These are phyloP conservation scores for Suillus placidus DNA, from an alignment of 768 basidiomycete genomes.

Conservation along the genomic window DNA sequence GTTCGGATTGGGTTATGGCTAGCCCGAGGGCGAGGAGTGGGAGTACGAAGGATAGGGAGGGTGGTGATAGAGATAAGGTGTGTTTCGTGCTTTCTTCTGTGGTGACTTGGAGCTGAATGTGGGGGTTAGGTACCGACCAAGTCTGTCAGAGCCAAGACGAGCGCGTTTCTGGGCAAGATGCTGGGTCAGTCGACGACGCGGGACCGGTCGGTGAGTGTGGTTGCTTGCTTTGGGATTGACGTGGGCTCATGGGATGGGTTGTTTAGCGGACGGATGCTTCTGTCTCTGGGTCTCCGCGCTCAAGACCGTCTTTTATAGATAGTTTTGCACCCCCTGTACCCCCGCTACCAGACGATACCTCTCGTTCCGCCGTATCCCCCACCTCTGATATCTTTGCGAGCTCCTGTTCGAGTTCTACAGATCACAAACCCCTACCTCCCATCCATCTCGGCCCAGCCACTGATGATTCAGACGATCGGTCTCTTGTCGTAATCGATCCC, in stretches of 20 bases:
- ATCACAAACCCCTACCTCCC: conserved; percentile 67
- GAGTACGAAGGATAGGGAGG: conserved; percentile 36
- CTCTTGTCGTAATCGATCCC: conserved; percentile 60
- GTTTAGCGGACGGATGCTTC: conserved; percentile 59
- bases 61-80: conserved; percentile 49
- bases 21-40: conserved; percentile 47
- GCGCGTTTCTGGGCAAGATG: conserved; percentile 80
- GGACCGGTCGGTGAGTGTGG: conserved; percentile 63
- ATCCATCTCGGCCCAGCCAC: conserved; percentile 46
- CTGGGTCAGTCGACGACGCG: conserved; percentile 64
- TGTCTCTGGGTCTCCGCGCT: conserved; percentile 27
- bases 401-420: conserved; percentile 35
- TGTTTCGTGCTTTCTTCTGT: conserved; percentile 17
- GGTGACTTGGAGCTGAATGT: conserved; percentile 7
- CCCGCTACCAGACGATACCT: conserved; percentile 49
- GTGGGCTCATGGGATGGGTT: not conserved
- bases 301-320: conserved; percentile 35
- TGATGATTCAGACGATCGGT: conserved; percentile 52
- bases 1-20: conserved; percentile 51
- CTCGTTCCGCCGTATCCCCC: conserved; percentile 45
- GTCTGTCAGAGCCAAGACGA: conserved; percentile 78
- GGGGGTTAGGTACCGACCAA: conserved; percentile 51
- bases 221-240: not conserved
- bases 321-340: conserved; percentile 45
- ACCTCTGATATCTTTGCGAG: conserved; percentile 55